Conservation (phyloP, 2,329 filamentous ascomycete species). For the Neonectria coccinea region DNA sequence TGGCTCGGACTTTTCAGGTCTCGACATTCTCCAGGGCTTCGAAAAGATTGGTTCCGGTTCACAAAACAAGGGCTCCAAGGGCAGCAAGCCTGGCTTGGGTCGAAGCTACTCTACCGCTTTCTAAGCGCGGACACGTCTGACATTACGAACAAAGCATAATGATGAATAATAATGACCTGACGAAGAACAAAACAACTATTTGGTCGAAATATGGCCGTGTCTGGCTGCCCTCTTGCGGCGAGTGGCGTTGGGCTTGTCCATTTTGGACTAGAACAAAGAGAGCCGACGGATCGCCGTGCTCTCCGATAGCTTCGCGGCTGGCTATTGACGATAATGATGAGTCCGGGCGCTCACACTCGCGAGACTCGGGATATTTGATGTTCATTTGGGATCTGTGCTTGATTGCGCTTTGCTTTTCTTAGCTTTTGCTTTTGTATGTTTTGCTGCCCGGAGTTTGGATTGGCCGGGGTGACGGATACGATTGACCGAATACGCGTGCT, state of each 20-base stretch:
- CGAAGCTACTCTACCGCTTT: conserved; percentile 51
- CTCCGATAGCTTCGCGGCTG: conserved; percentile 48
- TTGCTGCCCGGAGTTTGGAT: conserved; percentile 48
- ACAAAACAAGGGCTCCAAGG: conserved; percentile 46
- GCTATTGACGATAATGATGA: conserved; percentile 48
- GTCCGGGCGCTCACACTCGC: conserved; percentile 42
- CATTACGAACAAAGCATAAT: conserved; percentile 41
- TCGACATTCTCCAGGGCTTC: conserved; percentile 82
- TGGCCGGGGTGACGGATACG: conserved; percentile 30
- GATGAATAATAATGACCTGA: conserved; percentile 46
- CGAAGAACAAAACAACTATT: conserved; percentile 40
- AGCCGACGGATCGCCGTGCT: conserved; percentile 27
- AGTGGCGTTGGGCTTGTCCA: conserved; percentile 32
- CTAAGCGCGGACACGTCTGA: conserved; percentile 34
- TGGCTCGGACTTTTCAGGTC: conserved; percentile 66
- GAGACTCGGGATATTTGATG: conserved; percentile 41
- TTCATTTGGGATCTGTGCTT: conserved; percentile 39
- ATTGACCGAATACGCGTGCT: conserved; percentile 29
- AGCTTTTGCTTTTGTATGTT: conserved; percentile 29
- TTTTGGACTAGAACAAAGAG: conserved; percentile 44
- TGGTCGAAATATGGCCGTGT: conserved; percentile 33
- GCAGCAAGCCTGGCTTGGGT: conserved; percentile 45
- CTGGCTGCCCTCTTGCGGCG: conserved; percentile 27
- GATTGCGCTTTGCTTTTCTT: conserved; percentile 31
- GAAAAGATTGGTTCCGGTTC: conserved; percentile 74